Conservation (phyloP, 2,329 filamentous ascomycete genomes). For the Tolypocladium sp. region DNA sequence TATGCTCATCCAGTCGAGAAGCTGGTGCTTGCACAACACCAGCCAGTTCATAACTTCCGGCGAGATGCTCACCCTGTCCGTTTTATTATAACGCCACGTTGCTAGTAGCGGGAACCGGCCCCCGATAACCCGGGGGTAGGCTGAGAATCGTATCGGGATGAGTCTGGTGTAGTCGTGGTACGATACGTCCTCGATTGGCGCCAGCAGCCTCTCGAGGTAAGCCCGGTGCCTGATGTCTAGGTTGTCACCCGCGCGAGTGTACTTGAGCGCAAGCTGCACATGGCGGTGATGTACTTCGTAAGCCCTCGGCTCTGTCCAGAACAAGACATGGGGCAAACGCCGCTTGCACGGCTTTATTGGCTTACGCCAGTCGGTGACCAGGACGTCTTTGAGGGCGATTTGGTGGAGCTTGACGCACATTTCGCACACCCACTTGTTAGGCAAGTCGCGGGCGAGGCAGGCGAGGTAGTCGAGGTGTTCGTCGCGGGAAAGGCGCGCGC, state of each 20-base stretch:
- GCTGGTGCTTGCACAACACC: background rate
- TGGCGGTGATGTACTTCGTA: background rate
- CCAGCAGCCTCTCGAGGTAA: slow-evolving; percentile 3
- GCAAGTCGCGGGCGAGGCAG: slow-evolving; percentile 4
- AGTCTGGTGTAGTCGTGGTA: fast-evolving
- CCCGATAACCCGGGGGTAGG: slow-evolving; percentile 3
- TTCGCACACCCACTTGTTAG: slow-evolving; percentile 6
- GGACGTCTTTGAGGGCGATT: background rate
- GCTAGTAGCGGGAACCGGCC: slow-evolving; percentile 5
- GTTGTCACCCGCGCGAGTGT: slow-evolving; percentile 1
- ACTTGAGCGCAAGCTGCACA: slow-evolving; percentile 7
- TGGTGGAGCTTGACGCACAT: slow-evolving; percentile 2
- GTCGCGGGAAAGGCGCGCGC: background rate
- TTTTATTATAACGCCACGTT: background rate
- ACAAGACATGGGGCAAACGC: background rate
- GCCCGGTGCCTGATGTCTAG: background rate
- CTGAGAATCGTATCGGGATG: background rate
- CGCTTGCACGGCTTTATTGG: background rate
- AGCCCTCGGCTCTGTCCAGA: too few relatives aligned
- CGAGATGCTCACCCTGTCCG: background rate
- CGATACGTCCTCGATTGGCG: background rate
- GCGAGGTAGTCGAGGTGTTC: slow-evolving; percentile 3
- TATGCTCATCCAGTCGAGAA: background rate
- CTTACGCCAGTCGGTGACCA: too few relatives aligned
- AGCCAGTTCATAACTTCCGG: background rate